Evolutionary conservation across 371 early-diverging fungal genomes (phyloP).

Genomic region (Mucor circinelloides): DNA sequence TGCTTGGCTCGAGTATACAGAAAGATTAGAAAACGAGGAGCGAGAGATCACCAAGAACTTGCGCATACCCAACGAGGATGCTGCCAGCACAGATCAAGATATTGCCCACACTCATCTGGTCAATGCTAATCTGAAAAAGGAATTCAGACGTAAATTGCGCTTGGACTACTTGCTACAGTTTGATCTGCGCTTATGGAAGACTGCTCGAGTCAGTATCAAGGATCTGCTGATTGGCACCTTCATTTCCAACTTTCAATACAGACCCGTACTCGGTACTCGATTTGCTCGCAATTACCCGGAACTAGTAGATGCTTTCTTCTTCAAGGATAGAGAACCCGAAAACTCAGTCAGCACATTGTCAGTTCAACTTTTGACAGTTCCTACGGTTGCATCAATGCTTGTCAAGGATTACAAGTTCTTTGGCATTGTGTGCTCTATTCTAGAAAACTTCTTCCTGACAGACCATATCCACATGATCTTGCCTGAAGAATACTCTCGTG

Average conservation of each 20-base stretch:
- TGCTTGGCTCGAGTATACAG: constrained; percentile 34
- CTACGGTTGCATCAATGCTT: constrained; percentile 83
- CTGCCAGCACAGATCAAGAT: not conserved
- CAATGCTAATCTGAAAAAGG: constrained; percentile 27
- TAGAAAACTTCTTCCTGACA: constrained; percentile 72
- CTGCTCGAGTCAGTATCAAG: constrained; percentile 73
- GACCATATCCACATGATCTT: constrained; percentile 45
- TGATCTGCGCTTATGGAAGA: constrained; percentile 90
- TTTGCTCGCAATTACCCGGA: constrained; percentile 84
- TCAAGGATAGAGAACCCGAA: constrained; percentile 87
- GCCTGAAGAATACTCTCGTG: constrained; percentile 39
- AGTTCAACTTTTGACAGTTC: constrained; percentile 94
- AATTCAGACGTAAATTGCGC: constrained; percentile 57
- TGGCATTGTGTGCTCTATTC: constrained; percentile 66
- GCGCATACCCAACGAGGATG: constrained; percentile 17
- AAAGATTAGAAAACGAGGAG: constrained; percentile 35
- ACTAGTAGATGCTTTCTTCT: constrained; percentile 74
- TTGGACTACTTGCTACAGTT: constrained; percentile 83
- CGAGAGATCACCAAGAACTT: constrained; percentile 24
- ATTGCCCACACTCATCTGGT: constrained; percentile 6
- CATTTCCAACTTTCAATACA: constrained; percentile 78
- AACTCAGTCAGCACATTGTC: constrained; percentile 85
- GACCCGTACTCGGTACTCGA: constrained; percentile 64
- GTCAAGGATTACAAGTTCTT: constrained; percentile 79
- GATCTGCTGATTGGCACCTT: constrained; percentile 87